Evolutionary conservation across 257 asterid species (phyloP).

Genomic region (Solanum tarijense): DNA sequence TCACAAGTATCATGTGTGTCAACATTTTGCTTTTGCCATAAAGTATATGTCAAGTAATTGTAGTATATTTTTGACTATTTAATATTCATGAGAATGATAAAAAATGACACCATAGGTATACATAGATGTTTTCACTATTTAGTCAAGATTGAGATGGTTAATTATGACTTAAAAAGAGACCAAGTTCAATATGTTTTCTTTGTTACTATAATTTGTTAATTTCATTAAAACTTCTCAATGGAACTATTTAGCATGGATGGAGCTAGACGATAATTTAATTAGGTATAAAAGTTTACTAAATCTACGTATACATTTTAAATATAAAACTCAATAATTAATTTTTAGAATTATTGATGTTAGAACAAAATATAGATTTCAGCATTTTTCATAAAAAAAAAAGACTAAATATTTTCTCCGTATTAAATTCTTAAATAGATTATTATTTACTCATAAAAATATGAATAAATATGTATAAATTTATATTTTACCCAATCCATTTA

Average conservation of each 20-base stretch:
- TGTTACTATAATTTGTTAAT: not conserved
- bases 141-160: not conserved
- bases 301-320: not conserved
- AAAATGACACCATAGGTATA: not conserved
- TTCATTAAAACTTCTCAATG: not conserved
- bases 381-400: no score
- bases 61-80: not conserved
- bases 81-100: not conserved
- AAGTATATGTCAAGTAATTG: not conserved
- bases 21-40: not conserved
- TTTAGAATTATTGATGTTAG: no score
- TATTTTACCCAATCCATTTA: no score
- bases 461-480: no score
- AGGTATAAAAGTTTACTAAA: not conserved
- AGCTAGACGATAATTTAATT: not conserved
- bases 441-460: no score
- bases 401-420: no score
- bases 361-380: no score
- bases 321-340: no score
- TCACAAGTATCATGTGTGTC: not conserved
- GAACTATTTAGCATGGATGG: not conserved
- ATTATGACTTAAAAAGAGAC: not conserved
- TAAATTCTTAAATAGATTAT: no score
- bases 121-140: not conserved
- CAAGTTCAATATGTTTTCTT: not conserved